Base-by-base conservation (phyloP, 140 eudicot genomes). In the Cichorium intybus region DNA sequence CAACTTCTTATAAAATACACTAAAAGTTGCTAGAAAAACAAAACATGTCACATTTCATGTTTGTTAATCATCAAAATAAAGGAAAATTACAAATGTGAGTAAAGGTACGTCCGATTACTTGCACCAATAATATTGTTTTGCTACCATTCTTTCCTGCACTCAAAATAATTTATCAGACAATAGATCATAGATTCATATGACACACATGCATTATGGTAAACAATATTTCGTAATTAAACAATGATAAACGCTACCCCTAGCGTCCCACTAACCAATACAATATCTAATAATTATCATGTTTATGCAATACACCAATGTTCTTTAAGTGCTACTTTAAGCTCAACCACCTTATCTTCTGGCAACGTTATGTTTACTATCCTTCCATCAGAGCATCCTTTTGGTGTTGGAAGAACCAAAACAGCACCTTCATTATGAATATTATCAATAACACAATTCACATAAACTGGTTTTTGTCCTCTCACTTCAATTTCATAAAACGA, bases 381-480 rank as follows among this genome's bases (percentile, higher is more conserved):
- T 27, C 81, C 90, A 17, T 62, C 22, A 1, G 57, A 41, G 10
- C 47, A 14, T 20, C 52, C 71, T 55, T 70, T 64, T 1, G 77
- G 72, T 23, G 70, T 64, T 2, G 89, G 97, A 39, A 82, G 88
- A 47, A 87, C 96, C 78, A 87, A 75, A 49, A 87, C 87, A 6
- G 75, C 82, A 49, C 97, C 97, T 66, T 80, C 79, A 0, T 84
- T 90, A 6, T 88, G 95, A 55, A 84, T 74, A 22, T 81, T 84
- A 76, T 90, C 90, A 5, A 90, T 56, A 10, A 8, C 4, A 43
- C 61, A 84, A 17, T 76, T 80, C 21, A 85, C 95, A 2, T 68
- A 24, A 17, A 24, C 66, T 2, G 96, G 96, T 31, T 70, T 75
- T 3, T 84, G 71, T 45, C 87, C 90, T 33, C 68, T 64, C 17